A percentile compares a stretch with the other conserved stretches of the same genome.
phyloP scores from a whole-genome alignment of 2,329 filamentous ascomycete genomes.

The Fusarium nelsonii region DNA sequence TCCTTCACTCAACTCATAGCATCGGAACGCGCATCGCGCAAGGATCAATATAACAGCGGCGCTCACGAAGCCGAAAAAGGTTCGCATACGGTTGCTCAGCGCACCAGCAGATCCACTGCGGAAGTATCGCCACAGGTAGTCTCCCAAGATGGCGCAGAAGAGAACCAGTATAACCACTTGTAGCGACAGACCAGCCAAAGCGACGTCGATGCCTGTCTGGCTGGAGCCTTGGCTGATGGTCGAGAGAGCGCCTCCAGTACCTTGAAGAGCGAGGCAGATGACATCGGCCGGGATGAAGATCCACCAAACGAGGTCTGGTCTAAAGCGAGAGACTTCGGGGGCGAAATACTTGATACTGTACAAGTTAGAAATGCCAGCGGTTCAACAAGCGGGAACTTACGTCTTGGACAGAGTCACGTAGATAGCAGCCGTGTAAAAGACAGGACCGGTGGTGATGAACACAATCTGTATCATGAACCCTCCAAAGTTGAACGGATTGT shows the following conservation, averaged over 20 bases:
- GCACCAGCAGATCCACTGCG: slow-evolving; percentile 35
- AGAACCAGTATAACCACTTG: slow-evolving; percentile 67
- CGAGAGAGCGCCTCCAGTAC: slow-evolving; percentile 66
- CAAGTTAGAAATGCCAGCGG: background rate
- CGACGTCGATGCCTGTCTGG: slow-evolving; percentile 54
- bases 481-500: slow-evolving; percentile 67
- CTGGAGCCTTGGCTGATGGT: slow-evolving; percentile 60
- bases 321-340: slow-evolving; percentile 56
- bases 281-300: slow-evolving; percentile 66
- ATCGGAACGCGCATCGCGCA: slow-evolving; percentile 71
- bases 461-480: slow-evolving; percentile 74
- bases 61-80: slow-evolving; percentile 66
- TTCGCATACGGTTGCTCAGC: slow-evolving; percentile 44
- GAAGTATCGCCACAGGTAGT: slow-evolving; percentile 61
- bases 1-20: slow-evolving; percentile 73
- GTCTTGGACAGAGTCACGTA: slow-evolving; percentile 69
- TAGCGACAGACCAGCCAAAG: slow-evolving; percentile 66
- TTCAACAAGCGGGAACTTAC: slow-evolving; percentile 34
- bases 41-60: slow-evolving; percentile 71
- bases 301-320: slow-evolving; percentile 57
- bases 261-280: slow-evolving; percentile 67
- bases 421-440: slow-evolving; percentile 68
- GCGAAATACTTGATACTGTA: slow-evolving; percentile 56
- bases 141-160: slow-evolving; percentile 62
- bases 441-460: slow-evolving; percentile 57